Conservation (phyloP, 768 basidiomycete species). For the Phaffia tasmanica region DNA sequence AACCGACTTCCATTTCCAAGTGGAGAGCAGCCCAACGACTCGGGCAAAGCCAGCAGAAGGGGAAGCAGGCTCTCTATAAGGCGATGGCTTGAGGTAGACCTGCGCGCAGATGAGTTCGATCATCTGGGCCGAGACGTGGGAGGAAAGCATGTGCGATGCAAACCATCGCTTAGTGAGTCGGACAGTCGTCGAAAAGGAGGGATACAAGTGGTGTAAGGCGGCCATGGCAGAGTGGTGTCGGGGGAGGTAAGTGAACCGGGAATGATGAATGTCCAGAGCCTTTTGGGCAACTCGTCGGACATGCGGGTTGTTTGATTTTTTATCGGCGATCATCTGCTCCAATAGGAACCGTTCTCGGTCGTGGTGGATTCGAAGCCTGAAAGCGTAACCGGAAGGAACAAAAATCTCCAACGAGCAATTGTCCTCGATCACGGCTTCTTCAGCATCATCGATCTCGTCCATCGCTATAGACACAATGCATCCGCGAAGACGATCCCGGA, state of each 20-base stretch:
- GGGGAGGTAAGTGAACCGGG: slow-evolving; percentile 68
- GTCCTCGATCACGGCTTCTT: slow-evolving; percentile 49
- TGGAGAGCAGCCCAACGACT: slow-evolving; percentile 59
- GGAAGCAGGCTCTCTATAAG: slow-evolving; percentile 51
- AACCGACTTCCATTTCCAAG: slow-evolving; percentile 60
- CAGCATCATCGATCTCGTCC: slow-evolving; percentile 22
- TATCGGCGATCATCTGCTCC: slow-evolving; percentile 53
- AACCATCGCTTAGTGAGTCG: slow-evolving; percentile 89
- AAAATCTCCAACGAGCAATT: slow-evolving; percentile 62
- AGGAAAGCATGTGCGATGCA: slow-evolving; percentile 64
- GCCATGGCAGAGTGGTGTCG: slow-evolving; percentile 74
- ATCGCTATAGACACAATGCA: slow-evolving; percentile 38
- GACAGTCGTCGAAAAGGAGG: slow-evolving; percentile 72
- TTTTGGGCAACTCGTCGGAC: slow-evolving; percentile 58
- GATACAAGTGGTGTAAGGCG: slow-evolving; percentile 63
- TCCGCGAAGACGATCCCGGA: slow-evolving; percentile 49
- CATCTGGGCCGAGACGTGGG: slow-evolving; percentile 62
- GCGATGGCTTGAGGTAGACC: slow-evolving; percentile 55
- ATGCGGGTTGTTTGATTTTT: slow-evolving; percentile 42
- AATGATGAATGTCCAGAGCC: slow-evolving; percentile 44
- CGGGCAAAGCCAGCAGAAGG: slow-evolving; percentile 54
- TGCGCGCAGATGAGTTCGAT: slow-evolving; percentile 75
- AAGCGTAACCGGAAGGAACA: slow-evolving; percentile 74
- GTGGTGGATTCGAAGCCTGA: slow-evolving; percentile 71
- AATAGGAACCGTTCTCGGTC: slow-evolving; percentile 72